Evolutionary conservation across 257 asterid genomes (phyloP), one percentile per base, ranked within the genome.

Genomic region (Solanum clarkiae): DNA sequence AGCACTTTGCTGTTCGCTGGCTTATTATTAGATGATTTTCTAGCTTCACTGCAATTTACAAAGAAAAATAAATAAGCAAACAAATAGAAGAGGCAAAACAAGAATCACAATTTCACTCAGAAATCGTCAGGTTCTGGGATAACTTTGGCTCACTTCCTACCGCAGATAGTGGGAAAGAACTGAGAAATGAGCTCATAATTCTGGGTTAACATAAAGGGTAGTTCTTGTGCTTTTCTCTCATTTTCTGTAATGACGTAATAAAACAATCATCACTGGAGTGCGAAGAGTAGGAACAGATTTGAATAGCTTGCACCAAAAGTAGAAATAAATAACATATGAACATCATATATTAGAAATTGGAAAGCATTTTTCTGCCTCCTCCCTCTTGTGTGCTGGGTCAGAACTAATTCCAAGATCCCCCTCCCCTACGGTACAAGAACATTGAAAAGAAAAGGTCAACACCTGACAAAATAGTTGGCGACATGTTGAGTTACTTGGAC

Each of bases 401-500:
- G 22, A 75, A 75, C 62, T 9, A 14, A 24, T 8, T 9, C 44
- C 60, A 49, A 16, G 22, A 14, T 14, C n/a, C 82, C 81, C n/a
- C 60, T 15, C 4, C 16, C 16, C 10, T 15, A 24, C 24, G 40
- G 40, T 22, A 10, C 42, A 29, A 69, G 57, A 75, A 53, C 53
- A 63, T 77, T 40, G 13, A 24, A 44, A 26, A 14, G 42, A 24
- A 22, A 22, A 75, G 15, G 60, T 8, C 5, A 47, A 75, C 86
- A 95, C 99, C 99, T 90, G 74, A 94, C 87, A 40, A 96, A 92
- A 88, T 87, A 96, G 92, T 96, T 95, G 87, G 99, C 97, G 86
- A 95, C 97, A 71, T 93, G 93, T 88, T 97, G 98, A 86, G 98
- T 92, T 84, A 97, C 99, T 91, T 92, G 97, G 89, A 95, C 57